Evolutionary conservation across 106 monocot species (phyloP).

Genomic region (Posidonia australis): DNA sequence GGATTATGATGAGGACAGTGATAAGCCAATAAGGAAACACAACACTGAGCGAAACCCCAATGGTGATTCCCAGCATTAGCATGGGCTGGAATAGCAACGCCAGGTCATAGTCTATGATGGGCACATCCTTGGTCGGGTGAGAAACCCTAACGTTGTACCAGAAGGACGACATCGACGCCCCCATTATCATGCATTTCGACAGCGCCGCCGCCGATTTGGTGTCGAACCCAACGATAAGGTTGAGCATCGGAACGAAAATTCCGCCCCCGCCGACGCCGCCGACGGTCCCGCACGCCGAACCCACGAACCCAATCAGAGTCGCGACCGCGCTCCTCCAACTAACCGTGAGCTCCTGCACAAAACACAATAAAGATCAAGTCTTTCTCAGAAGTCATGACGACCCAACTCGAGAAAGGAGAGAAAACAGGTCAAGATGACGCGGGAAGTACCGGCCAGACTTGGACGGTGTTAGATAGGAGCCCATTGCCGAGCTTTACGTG

Average conservation of each 20-base stretch:
- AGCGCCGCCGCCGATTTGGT: constrained; percentile 95
- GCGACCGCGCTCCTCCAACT: constrained; percentile 57
- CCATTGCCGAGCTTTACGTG: neutral
- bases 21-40: constrained; percentile 97
- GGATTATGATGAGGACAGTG: constrained; percentile 86
- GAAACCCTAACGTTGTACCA: constrained; percentile 88
- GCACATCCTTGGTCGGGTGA: constrained; percentile 81
- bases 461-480: constrained; percentile 14
- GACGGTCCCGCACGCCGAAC: constrained; percentile 88
- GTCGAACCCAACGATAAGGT: constrained; percentile 89
- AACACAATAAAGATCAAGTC: neutral
- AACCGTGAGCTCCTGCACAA: constrained; percentile 42
- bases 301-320: constrained; percentile 70
- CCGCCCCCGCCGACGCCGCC: constrained; percentile 99
- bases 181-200: constrained; percentile 99
- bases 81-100: constrained; percentile 96
- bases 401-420: neutral
- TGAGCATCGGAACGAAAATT: constrained; percentile 93
- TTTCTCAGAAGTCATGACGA: neutral
- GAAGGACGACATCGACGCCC: constrained; percentile 82
- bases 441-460: constrained; percentile 63
- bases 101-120: constrained; percentile 92
- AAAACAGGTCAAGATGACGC: neutral
- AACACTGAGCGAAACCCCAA: constrained; percentile 87
- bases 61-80: constrained; percentile 95